Evolutionary conservation across 2,329 filamentous ascomycete genomes (phyloP).

Genomic region (Cladosporium colombiae): DNA sequence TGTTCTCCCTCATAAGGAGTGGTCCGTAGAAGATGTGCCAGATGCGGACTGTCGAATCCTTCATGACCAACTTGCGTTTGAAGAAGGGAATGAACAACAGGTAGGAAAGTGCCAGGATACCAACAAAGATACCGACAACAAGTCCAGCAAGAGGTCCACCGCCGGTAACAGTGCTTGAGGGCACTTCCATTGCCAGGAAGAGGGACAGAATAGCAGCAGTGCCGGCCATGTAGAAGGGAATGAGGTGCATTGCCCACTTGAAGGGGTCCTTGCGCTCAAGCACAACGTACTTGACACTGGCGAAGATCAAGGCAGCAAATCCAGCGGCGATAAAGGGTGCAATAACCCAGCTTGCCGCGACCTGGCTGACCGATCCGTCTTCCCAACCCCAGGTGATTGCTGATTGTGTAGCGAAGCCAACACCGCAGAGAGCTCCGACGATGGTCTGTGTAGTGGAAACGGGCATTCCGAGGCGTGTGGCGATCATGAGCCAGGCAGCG

Average conservation of each 20-base stretch:
- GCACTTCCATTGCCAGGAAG: conserved; percentile 55
- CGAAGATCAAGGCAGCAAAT: conserved; percentile 51
- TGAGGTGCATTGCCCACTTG: conserved; percentile 51
- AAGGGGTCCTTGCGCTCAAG: conserved; percentile 50
- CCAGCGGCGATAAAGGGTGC: conserved; percentile 48
- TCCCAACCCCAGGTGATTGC: conserved; percentile 41
- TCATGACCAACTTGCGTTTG: conserved; percentile 58
- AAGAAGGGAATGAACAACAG: conserved; percentile 62
- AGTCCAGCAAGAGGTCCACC: conserved; percentile 52
- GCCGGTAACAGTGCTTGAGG: conserved; percentile 20
- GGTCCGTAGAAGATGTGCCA: conserved; percentile 56
- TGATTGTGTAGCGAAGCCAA: conserved; percentile 39
- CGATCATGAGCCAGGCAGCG: conserved; percentile 55
- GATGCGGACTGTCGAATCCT: conserved; percentile 61
- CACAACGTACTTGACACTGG: conserved; percentile 49
- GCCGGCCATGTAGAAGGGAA: conserved; percentile 49
- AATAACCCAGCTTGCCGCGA: conserved; percentile 41
- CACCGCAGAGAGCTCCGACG: conserved; percentile 48
- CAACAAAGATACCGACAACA: conserved; percentile 56
- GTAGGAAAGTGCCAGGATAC: conserved; percentile 50
- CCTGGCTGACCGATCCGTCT: conserved; percentile 44
- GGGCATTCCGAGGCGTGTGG: conserved; percentile 56
- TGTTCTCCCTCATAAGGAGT: conserved; percentile 42
- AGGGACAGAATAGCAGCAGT: conserved; percentile 52
- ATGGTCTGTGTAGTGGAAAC: conserved; percentile 63